Evolutionary conservation across 2,329 filamentous ascomycete species (phyloP), one percentile per base, ranked within the genome.

Genomic region (Colletotrichum caudatum): DNA sequence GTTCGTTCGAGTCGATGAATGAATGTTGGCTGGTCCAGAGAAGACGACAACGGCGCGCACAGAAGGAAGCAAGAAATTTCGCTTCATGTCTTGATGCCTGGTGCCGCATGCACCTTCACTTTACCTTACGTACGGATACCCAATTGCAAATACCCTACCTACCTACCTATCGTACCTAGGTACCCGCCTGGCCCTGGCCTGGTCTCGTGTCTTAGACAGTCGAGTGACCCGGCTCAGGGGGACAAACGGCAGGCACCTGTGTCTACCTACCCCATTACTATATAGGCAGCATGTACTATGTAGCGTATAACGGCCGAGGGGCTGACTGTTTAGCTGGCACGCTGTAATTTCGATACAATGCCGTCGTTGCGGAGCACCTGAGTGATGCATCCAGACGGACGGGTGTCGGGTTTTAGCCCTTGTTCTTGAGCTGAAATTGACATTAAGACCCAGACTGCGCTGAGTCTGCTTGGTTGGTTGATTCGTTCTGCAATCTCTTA

Each of bases 301-400:
- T 39, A 39, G 12, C 5, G 61, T 59, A 59, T 65, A 69, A 69
- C 66, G 66, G 66, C 61, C 58, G 59, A 51, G 51, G 64, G 51
- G 66, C 66, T 58, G 59, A 20, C 59, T 23, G 44, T 51, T 33
- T 63, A 51, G 59, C 39, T 64, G 66, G 66, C 59, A 68, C 66
- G 66, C 58, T 68, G 66, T 41, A 68, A 68, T 68, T 59, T 69
- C 53, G 61, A 69, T 59, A 65, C 64, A 35, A 46, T 65, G 61
- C 66, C 51, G 61, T 53, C 37, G 48, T 7, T 64, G 44, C 61
- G 66, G 61, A 64, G 54, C 60, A 26, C 61, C 26, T 18, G 37
- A 56, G 35, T 7, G 23, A 64, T 64, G 37, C 50, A 35, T 20
- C 62, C 37, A 64, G 51, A 64, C 11, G 29, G 61, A 41, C 50